These are phyloP conservation scores for Paecilomyces variotii DNA, from an alignment of 2,329 filamentous ascomycete genomes.

Conservation along the genomic window DNA sequence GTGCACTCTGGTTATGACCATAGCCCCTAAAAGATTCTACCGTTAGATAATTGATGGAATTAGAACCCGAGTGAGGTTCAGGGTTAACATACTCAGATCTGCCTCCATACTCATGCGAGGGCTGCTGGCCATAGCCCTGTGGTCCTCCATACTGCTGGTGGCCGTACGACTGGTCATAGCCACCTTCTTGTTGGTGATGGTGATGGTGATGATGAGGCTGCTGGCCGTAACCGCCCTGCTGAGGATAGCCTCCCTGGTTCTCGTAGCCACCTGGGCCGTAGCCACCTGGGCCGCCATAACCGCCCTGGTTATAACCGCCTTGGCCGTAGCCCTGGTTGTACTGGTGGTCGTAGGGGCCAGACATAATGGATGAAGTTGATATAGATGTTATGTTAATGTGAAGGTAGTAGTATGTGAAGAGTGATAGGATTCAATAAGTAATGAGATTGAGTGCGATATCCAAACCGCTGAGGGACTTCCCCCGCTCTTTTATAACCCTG, in stretches of 20 bases:
- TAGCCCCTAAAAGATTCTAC: conserved; percentile 12
- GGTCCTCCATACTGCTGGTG: conserved; percentile 6
- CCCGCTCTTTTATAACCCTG: neutral
- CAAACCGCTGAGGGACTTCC: neutral
- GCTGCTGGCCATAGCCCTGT: conserved; percentile 3
- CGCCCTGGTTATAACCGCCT: conserved; percentile 8
- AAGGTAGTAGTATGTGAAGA: neutral
- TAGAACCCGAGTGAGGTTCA: neutral
- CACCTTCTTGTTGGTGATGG: too few species aligned
- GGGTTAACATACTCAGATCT: conserved; percentile 5
- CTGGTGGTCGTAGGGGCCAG: conserved; percentile 12
- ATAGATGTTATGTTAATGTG: too few species aligned
- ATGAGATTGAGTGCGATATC: neutral
- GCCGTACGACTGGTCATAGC: conserved; percentile 3
- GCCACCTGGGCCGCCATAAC: conserved; percentile 9
- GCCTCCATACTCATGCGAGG: too few species aligned
- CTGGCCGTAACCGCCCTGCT: conserved; percentile 1
- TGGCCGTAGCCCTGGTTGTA: conserved; percentile 11
- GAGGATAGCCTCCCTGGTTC: conserved; percentile 5
- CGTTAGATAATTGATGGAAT: conserved; percentile 7
- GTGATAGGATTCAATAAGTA: neutral
- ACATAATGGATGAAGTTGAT: neutral
- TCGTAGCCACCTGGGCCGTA: conserved; percentile 4
- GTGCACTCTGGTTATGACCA: conserved; percentile 20
- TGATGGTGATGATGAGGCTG: neutral